phyloP scores from a whole-genome alignment of 2,329 filamentous ascomycete genomes.

The Penicillium sp. region DNA sequence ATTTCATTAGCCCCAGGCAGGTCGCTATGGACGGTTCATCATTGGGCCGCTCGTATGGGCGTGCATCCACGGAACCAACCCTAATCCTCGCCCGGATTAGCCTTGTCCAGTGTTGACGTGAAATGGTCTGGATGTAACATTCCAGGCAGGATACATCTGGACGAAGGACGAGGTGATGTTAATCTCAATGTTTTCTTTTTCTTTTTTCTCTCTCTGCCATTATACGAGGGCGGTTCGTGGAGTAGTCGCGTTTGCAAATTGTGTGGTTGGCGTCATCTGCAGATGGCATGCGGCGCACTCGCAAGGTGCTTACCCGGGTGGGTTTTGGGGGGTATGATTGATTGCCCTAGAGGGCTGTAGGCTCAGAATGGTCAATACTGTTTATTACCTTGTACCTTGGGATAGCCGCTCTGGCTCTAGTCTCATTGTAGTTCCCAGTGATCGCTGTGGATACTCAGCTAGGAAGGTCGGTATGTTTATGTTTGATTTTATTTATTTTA shows the following conservation, averaged over 20 bases:
- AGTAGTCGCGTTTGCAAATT: not conserved
- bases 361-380: not conserved
- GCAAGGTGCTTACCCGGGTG: conserved; percentile 20
- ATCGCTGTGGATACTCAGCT: not conserved
- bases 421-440: not conserved
- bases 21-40: not conserved
- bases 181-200: not conserved
- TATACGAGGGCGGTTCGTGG: not conserved
- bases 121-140: conserved; percentile 2
- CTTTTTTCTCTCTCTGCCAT: not conserved
- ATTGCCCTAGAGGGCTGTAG: not conserved
- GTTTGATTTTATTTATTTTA: not conserved
- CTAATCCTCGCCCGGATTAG: conserved; percentile 6
- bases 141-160: not conserved
- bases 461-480: not conserved
- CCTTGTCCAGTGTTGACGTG: not conserved
- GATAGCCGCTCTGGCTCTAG: not conserved
- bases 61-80: conserved; percentile 1
- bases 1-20: conserved; percentile 4
- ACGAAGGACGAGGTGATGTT: not conserved
- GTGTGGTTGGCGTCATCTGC: conserved; percentile 21
- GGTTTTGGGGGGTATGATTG: not conserved
- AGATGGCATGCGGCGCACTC: conserved; percentile 16
- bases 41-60: conserved; percentile 11
- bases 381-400: not conserved